Conservation (phyloP, 2,329 filamentous ascomycete species). For the Hirsutella rhossiliensis region DNA sequence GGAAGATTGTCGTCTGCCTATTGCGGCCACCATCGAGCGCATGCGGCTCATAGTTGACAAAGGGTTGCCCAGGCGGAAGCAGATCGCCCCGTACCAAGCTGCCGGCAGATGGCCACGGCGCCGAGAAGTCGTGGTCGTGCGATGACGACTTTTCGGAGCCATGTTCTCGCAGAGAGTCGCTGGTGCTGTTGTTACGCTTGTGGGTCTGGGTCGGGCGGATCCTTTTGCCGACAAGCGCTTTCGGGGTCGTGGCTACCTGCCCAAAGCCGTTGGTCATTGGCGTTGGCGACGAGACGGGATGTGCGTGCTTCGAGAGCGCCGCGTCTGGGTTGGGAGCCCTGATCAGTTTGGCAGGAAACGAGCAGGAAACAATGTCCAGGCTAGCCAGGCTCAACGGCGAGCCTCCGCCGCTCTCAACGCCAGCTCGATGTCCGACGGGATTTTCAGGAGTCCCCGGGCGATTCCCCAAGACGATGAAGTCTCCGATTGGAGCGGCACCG, state of each 20-base stretch:
- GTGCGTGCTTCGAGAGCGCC: constrained; percentile 35
- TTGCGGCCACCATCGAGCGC: constrained; percentile 31
- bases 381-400: constrained; percentile 49
- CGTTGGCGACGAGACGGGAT: constrained; percentile 40
- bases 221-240: constrained; percentile 44
- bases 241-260: constrained; percentile 46
- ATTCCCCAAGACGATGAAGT: constrained; percentile 31
- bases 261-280: constrained; percentile 33
- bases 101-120: constrained; percentile 59
- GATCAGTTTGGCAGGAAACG: constrained; percentile 43
- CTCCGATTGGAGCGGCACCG: constrained; percentile 30
- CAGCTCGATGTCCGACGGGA: constrained; percentile 11
- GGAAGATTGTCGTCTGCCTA: constrained; percentile 42
- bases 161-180: constrained; percentile 69
- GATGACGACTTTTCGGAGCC: constrained; percentile 36
- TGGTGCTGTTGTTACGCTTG: constrained; percentile 78
- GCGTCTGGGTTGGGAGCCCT: constrained; percentile 26
- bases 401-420: constrained; percentile 9
- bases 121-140: constrained; percentile 44
- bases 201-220: constrained; percentile 49
- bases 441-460: constrained; percentile 36
- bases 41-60: constrained; percentile 55
- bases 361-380: constrained; percentile 50
- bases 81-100: constrained; percentile 80
- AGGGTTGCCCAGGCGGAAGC: constrained; percentile 70